Evolutionary conservation across 1,284 basidiomycete genomes (phyloP).

Genomic region (Schizopora paradoxa): DNA sequence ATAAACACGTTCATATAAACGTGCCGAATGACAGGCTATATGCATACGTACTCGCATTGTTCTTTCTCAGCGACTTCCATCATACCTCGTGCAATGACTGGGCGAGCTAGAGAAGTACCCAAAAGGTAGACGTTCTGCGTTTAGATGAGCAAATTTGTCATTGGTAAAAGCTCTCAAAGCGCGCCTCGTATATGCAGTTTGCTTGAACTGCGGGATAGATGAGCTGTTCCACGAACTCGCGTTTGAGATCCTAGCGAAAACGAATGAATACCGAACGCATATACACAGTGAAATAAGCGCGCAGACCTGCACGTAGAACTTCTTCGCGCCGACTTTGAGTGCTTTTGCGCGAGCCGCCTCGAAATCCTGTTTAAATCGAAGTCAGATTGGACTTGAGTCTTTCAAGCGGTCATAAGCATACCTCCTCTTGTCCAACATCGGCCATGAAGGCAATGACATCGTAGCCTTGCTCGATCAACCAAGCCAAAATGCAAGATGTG

Average conservation of each 20-base stretch:
- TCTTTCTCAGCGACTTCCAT: slow-evolving; percentile 89
- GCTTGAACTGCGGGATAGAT: slow-evolving; percentile 98
- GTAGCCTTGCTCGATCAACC: slow-evolving; percentile 97
- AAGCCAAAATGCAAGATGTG: slow-evolving; percentile 94
- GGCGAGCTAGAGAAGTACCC: slow-evolving; percentile 95
- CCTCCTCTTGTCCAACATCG: slow-evolving; percentile 98
- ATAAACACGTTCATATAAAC: slow-evolving; percentile 7
- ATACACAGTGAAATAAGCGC: not conserved
- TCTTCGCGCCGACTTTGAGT: slow-evolving; percentile 87
- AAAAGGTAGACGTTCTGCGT: slow-evolving; percentile 91
- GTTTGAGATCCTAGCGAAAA: slow-evolving; percentile 75
- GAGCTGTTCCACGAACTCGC: slow-evolving; percentile 94
- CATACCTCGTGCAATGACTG: slow-evolving; percentile 99
- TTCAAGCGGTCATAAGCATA: slow-evolving; percentile 25
- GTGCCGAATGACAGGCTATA: not conserved
- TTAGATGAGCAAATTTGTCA: slow-evolving; percentile 6
- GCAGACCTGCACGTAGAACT: slow-evolving; percentile 85
- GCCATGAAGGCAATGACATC: slow-evolving; percentile 99
- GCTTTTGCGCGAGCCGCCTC: slow-evolving; percentile 91
- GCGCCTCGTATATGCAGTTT: slow-evolving; percentile 97
- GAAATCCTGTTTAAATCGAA: slow-evolving; percentile 65
- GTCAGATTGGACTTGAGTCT: slow-evolving; percentile 5
- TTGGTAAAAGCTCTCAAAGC: slow-evolving; percentile 14
- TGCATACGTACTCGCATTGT: slow-evolving; percentile 77
- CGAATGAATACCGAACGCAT: not conserved